These are phyloP conservation scores for Miamiensis avidus DNA, from an alignment of 169 alveolate genomes.

Conservation along the genomic window DNA sequence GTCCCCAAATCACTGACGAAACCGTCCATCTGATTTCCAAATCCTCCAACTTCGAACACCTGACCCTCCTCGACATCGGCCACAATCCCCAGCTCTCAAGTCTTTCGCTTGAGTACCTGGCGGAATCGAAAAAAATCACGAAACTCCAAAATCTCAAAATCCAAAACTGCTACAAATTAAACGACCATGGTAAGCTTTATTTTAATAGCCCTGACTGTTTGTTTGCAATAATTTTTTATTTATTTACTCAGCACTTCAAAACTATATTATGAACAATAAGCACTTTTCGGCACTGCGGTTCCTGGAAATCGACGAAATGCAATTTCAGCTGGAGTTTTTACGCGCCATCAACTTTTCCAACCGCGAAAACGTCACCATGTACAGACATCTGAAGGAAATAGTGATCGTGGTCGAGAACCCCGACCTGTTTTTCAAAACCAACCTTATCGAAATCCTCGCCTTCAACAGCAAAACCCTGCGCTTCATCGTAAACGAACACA, in stretches of 20 bases:
- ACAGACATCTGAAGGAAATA: background rate
- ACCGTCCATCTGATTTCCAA: background rate
- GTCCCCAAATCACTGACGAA: background rate
- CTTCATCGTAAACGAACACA: background rate
- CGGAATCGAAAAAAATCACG: background rate
- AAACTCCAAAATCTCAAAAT: too few relatives aligned
- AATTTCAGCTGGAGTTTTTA: background rate
- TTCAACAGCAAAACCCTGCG: background rate
- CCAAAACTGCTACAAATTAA: background rate
- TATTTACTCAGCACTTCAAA: background rate
- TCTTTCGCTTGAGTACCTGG: background rate
- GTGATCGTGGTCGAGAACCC: background rate
- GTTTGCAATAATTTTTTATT: background rate
- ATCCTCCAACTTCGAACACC: background rate
- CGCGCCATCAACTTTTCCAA: slow-evolving; percentile 2
- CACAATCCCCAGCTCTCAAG: background rate
- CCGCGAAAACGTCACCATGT: background rate
- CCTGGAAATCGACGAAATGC: background rate
- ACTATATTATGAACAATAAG: background rate
- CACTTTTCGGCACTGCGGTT: slow-evolving; percentile 4
- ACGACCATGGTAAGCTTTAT: background rate
- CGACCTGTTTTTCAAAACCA: background rate
- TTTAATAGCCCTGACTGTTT: background rate
- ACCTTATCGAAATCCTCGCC: slow-evolving; percentile 2
- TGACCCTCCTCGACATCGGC: background rate